Conservation (phyloP, 2,329 filamentous ascomycete species). For the Falciphora oryzae region DNA sequence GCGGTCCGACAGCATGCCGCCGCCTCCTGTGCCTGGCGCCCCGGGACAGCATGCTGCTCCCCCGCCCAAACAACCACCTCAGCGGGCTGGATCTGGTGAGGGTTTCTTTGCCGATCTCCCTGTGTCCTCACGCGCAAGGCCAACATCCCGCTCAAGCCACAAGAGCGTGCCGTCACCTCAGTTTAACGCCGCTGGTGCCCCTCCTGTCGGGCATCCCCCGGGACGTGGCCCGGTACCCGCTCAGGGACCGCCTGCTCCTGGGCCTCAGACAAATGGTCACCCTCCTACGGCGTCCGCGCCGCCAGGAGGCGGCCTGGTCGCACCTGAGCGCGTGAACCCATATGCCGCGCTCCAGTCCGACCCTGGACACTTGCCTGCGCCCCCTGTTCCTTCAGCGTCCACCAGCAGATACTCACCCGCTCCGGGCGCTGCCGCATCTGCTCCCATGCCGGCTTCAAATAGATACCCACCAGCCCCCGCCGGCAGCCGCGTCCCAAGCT, state of each 20-base stretch:
- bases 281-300: constrained; percentile 20
- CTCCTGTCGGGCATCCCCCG: constrained; percentile 5
- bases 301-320: constrained; percentile 32
- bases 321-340: constrained; percentile 46
- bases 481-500: constrained; percentile 30
- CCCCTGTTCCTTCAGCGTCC: constrained; percentile 23
- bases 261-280: constrained; percentile 17
- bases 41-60: constrained; percentile 21
- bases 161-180: constrained; percentile 37
- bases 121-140: constrained; percentile 53
- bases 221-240: constrained; percentile 1
- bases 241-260: constrained; percentile 19
- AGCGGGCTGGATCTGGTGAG: constrained; percentile 27
- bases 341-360: constrained; percentile 42
- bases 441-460: constrained; percentile 32
- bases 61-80: constrained; percentile 14
- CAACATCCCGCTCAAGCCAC: constrained; percentile 48
- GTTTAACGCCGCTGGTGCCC: constrained; percentile 27
- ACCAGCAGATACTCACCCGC: constrained; percentile 57
- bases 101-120: constrained; percentile 79
- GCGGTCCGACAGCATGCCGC: background rate
- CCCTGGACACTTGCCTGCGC: constrained; percentile 16
- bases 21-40: constrained; percentile 17
- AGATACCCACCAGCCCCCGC: constrained; percentile 50
- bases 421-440: constrained; percentile 29